phyloP scores from a whole-genome alignment of 192 early-diverging fungal genomes.

The Backusella morwellensis region DNA sequence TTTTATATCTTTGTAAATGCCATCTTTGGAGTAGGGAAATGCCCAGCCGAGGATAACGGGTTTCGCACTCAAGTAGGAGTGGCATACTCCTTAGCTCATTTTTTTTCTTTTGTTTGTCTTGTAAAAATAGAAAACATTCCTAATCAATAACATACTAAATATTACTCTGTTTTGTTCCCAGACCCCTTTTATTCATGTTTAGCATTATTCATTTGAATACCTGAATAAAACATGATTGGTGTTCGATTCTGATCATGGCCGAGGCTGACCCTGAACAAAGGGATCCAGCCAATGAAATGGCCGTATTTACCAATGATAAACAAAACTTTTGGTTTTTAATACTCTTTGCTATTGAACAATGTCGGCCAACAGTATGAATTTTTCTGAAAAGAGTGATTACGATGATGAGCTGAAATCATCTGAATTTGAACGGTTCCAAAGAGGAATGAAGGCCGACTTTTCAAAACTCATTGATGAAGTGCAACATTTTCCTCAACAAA shows the following conservation, averaged over 20 bases:
- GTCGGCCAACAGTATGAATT: not conserved
- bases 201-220: no score
- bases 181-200: no score
- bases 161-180: no score
- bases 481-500: not conserved
- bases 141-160: not conserved
- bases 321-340: not conserved
- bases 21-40: no score
- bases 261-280: not conserved
- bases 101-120: no score
- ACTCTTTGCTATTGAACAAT: not conserved
- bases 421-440: not conserved
- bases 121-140: no score
- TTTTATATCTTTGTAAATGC: no score
- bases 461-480: not conserved
- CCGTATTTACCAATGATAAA: not conserved
- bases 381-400: slow-evolving; percentile 2
- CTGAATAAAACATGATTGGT: not conserved
- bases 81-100: no score
- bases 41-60: not conserved
- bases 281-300: not conserved
- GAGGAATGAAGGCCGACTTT: not conserved
- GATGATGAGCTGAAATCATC: not conserved
- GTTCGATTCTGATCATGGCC: not conserved
- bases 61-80: no score